Base-by-base conservation (phyloP, 371 early-diverging fungal genomes). In the Umbelopsis sp. region DNA sequence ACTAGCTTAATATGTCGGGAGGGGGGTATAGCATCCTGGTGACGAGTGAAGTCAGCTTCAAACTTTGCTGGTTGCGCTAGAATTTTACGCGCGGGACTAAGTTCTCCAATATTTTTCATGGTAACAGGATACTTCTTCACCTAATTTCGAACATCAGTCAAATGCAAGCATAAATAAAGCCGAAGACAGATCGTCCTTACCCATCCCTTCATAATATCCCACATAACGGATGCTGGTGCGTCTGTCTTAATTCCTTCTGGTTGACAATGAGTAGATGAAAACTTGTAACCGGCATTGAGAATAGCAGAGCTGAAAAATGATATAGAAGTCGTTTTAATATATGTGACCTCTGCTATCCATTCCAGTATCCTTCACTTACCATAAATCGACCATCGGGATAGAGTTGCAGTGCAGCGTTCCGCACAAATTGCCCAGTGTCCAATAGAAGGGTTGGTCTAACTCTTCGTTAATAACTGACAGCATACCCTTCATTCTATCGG, bases 401-500 rank as follows among this genome's bases (percentile, higher is more conserved):
- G 84, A 85, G 63, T 81, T 86, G 80, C 93, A 86, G 71, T 92
- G 93, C 48, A 96, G 35, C 38, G 88, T 84, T 38, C 86, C 82
- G 69, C 86, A 76, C 29, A 95, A 72, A 6, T 80, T 71, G 25
- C 85, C 74, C n/a, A 94, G 72, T 16, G 89, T 89, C 82, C 96
- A 95, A 74, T 92, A 96, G 63, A 97, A 86, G 9, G 97, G 97
- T 8, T 76, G 74, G 66, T 94, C 89, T 4, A 92, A 75, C 75
- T 92, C 93, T 80, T 97, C 99, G 18, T 88, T 88, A 35, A 95
- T 91, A 0, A 98, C 94, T 32, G 92, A 89, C 45, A 99, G 78
- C 94, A 99, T 96, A 25, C 99, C 99, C 75, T 90, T 74, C 89
- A 99, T 96, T 70, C 99, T 88, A 52, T 85, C 75, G 66, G 87